A percentile compares a stretch with the other conserved stretches of the same genome.
These are phyloP conservation scores for Leccinum variicolor DNA, from an alignment of 768 basidiomycete genomes.

Conservation along the genomic window DNA sequence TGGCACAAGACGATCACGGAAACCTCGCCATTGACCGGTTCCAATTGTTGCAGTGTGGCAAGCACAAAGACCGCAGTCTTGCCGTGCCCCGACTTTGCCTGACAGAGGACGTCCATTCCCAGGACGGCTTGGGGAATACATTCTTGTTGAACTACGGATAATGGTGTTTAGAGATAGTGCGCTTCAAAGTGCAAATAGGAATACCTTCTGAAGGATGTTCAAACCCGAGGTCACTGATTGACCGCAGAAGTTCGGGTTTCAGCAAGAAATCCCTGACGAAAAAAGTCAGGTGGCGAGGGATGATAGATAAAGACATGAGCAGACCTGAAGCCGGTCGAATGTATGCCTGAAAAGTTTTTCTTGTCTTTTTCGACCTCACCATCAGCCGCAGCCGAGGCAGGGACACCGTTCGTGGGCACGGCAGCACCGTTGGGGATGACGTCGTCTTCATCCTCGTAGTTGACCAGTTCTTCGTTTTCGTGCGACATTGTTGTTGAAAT, in stretches of 20 bases:
- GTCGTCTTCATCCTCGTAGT: slow-evolving; percentile 92
- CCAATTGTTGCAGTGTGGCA: slow-evolving; percentile 95
- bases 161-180: not conserved
- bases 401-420: slow-evolving; percentile 47
- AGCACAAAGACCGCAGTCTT: slow-evolving; percentile 99
- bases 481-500: slow-evolving; percentile 55
- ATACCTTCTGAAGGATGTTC: slow-evolving; percentile 99
- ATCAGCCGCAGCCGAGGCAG: slow-evolving; percentile 42
- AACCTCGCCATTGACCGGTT: slow-evolving; percentile 97
- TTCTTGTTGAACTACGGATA: slow-evolving; percentile 88
- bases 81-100: slow-evolving; percentile 98
- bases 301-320: slow-evolving; percentile 22
- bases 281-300: slow-evolving; percentile 3
- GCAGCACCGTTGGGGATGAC: slow-evolving; percentile 58
- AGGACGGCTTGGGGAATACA: slow-evolving; percentile 99
- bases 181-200: not conserved
- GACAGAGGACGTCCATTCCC: slow-evolving; percentile 99
- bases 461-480: slow-evolving; percentile 90
- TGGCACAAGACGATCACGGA: slow-evolving; percentile 98
- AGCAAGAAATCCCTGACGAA: slow-evolving; percentile 85
- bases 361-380: slow-evolving; percentile 74
- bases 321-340: slow-evolving; percentile 99
- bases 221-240: slow-evolving; percentile 99
- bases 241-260: slow-evolving; percentile 94
- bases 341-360: slow-evolving; percentile 99